Percentiles rank a stretch among this genome's conserved stretches.
These are phyloP conservation scores for Alternaria brassicicola DNA, from an alignment of 2,329 filamentous ascomycete genomes.

Conservation along the genomic window DNA sequence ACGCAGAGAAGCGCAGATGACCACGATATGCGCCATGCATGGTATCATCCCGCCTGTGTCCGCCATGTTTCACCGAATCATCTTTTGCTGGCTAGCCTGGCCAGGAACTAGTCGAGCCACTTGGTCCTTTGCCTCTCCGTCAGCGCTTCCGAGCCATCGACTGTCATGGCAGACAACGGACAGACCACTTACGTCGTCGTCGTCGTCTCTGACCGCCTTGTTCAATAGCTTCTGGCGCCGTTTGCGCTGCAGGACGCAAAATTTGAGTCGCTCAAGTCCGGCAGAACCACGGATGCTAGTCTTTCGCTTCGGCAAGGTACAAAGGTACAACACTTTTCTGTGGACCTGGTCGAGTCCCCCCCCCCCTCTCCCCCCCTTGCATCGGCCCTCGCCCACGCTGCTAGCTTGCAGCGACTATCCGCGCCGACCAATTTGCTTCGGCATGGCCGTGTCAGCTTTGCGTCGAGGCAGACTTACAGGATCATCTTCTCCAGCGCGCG, in stretches of 20 bases:
- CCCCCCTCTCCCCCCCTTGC: too few relatives aligned
- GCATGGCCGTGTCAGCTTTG: slow-evolving; percentile 23
- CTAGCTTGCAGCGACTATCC: slow-evolving; percentile 37
- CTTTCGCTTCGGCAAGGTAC: slow-evolving; percentile 51
- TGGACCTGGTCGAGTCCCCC: slow-evolving; percentile 44
- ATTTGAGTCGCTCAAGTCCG: slow-evolving; percentile 17
- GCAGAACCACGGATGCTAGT: slow-evolving; percentile 34
- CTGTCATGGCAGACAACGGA: background rate
- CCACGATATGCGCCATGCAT: slow-evolving; percentile 10
- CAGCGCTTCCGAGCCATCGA: slow-evolving; percentile 1
- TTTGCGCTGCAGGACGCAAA: slow-evolving; percentile 12
- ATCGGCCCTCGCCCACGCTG: slow-evolving; percentile 38
- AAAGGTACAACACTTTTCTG: slow-evolving; percentile 41
- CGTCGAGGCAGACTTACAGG: slow-evolving; percentile 22
- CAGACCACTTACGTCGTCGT: too few relatives aligned
- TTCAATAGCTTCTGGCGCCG: slow-evolving; percentile 1
- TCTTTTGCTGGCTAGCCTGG: slow-evolving; percentile 14
- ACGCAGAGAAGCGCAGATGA: slow-evolving; percentile 23
- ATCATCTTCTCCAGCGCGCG: slow-evolving; percentile 17
- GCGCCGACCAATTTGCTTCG: slow-evolving; percentile 34
- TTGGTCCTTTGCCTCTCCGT: slow-evolving; percentile 8
- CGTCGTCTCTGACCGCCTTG: background rate
- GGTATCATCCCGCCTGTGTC: slow-evolving; percentile 14
- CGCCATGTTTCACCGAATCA: slow-evolving; percentile 10
- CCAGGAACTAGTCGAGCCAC: slow-evolving; percentile 17